A percentile compares a stretch with the other conserved stretches of the same genome.
Conservation (phyloP, 148 eudicot species). For the Vaccinium darrowii region DNA sequence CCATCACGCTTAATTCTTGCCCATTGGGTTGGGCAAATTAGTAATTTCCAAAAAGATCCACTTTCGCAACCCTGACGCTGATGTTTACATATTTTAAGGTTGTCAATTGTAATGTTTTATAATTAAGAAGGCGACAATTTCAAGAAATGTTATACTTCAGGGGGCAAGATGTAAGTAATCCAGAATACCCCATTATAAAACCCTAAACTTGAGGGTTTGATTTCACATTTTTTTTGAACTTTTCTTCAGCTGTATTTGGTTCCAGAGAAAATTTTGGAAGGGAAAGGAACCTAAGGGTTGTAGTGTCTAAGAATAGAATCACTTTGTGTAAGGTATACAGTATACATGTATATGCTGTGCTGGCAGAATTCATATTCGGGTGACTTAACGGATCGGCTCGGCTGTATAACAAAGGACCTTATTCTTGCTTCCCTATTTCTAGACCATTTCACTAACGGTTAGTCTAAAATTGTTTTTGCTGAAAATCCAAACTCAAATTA, state of each 20-base stretch:
- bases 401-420: neutral
- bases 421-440: neutral
- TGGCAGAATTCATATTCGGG: neutral
- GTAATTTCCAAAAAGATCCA: too few species aligned
- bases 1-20: too few species aligned
- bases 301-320: neutral
- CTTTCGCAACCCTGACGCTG: too few species aligned
- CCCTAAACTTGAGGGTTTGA: neutral
- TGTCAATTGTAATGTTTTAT: too few species aligned
- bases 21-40: too few species aligned
- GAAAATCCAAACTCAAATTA: neutral
- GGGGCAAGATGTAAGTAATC: too few species aligned
- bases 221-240: neutral
- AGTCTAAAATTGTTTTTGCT: neutral
- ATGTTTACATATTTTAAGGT: too few species aligned
- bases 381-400: neutral
- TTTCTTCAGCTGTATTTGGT: constrained; percentile 5
- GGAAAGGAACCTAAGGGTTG: neutral
- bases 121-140: too few species aligned
- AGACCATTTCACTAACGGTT: neutral
- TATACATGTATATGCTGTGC: neutral
- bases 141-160: too few species aligned
- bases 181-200: too few species aligned
- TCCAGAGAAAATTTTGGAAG: neutral
- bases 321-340: neutral